phyloP scores from a whole-genome alignment of 2,329 filamentous ascomycete genomes.

The Botrytis aclada region DNA sequence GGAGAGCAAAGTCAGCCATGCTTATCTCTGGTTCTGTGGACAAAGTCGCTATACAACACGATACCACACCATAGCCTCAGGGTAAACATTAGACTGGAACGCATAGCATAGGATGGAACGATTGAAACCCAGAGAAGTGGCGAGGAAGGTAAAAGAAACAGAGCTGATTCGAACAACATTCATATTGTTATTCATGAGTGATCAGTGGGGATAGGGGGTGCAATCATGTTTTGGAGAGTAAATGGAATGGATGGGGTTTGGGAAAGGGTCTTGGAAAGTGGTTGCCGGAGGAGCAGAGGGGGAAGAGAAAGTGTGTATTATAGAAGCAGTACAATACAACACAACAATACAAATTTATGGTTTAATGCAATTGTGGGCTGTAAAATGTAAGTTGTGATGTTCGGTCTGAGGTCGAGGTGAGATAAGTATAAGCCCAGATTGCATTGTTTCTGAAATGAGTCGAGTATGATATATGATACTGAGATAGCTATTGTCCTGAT shows the following conservation, averaged over 20 bases:
- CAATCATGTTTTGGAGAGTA: constrained; percentile 10
- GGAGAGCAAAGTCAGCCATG: neutral
- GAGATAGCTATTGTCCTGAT: neutral
- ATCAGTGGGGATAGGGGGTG: neutral
- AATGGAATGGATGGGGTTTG: neutral
- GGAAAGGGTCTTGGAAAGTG: neutral
- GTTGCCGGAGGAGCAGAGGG: neutral
- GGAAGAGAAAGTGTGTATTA: constrained; percentile 17
- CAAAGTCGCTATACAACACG: neutral
- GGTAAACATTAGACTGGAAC: constrained; percentile 9
- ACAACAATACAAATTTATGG: constrained; percentile 15
- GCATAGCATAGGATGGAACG: neutral
- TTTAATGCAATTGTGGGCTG: neutral
- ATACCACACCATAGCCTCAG: neutral
- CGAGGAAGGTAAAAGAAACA: neutral
- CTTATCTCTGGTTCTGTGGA: constrained; percentile 2
- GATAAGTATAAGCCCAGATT: neutral
- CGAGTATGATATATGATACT: neutral
- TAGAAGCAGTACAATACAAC: constrained; percentile 11
- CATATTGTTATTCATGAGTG: neutral
- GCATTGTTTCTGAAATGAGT: neutral
- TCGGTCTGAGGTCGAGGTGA: neutral
- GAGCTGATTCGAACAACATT: neutral
- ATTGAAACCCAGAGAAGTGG: neutral
- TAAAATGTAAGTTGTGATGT: neutral